Base-by-base conservation (phyloP, 305 asterid genomes). In the Fraxinus greggii region DNA sequence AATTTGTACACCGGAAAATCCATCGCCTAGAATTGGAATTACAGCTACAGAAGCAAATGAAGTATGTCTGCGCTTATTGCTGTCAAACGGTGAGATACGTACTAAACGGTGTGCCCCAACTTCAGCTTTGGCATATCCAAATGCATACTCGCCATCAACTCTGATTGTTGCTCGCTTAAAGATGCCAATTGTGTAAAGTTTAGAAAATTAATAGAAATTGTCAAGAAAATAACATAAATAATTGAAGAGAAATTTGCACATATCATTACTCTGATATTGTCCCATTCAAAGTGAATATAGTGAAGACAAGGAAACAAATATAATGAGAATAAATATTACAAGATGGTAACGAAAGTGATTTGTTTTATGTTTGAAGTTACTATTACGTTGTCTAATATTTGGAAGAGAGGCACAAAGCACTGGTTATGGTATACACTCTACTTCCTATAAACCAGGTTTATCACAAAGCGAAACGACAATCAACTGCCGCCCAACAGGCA, bases 21-120 rank as follows among this genome's bases (percentile, higher is more conserved):
- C 98, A 31, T 90, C 97, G 0, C 97, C 97, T n/a, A 94, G 90
- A 80, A 96, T 96, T 42, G 99, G 99, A 77, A 90, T 94, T 36
- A 93, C 98, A 17, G 99, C 99, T 78, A 96, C 95, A 3, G 98
- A 95, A 78, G 97, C 97, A 85, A 96, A 93, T 54, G 99, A 96
- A 74, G 99, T 96, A 82, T 96, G 99, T 80, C 98, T 88, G 42
- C 98, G 92, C 77, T 94, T 96, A 40, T 90, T 92, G 81, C 95
- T 92, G 87, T 96, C 99, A 56, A 93, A 96, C 15, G 98, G 98
- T 1, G 99, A 94, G 78, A 92, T 86, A 51, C 99, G 98, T 63
- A 96, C 99, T 84, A 96, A 88, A 29, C 99, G 97, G 85, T 96
- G 99, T 48, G 95, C 97, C 69, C 99, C 99, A 59, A 94, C 93